These are phyloP conservation scores for Cercophora sp. DNA, from an alignment of 495 filamentous ascomycete species.

Conservation along the genomic window DNA sequence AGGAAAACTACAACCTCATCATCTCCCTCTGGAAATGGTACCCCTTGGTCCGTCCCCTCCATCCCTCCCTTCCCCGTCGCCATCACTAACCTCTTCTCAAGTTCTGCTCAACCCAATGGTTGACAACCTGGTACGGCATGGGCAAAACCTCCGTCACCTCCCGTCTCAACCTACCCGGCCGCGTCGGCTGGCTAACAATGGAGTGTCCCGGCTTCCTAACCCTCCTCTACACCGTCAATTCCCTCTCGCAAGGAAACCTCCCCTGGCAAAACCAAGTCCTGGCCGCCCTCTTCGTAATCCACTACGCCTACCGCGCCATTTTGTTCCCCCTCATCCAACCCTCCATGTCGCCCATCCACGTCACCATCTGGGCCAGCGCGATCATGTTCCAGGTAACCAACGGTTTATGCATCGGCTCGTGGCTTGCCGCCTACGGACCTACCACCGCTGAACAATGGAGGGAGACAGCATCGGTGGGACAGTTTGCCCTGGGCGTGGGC, in stretches of 20 bases:
- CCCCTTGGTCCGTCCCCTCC: slow-evolving; percentile 29
- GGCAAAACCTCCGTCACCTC: slow-evolving; percentile 81
- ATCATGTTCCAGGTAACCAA: slow-evolving; percentile 75
- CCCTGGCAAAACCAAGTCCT: slow-evolving; percentile 68
- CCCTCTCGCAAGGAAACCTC: slow-evolving; percentile 49
- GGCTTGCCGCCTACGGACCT: slow-evolving; percentile 74
- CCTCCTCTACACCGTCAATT: slow-evolving; percentile 71
- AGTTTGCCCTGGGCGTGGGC: slow-evolving; percentile 44
- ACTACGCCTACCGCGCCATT: slow-evolving; percentile 87
- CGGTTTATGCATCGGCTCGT: slow-evolving; percentile 68
- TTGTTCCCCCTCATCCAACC: slow-evolving; percentile 78
- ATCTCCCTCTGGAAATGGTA: slow-evolving; percentile 52
- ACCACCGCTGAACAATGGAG: slow-evolving; percentile 58
- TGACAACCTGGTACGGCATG: slow-evolving; percentile 61
- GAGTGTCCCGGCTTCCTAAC: slow-evolving; percentile 73
- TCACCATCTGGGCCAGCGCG: slow-evolving; percentile 56
- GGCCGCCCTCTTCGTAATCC: slow-evolving; percentile 63
- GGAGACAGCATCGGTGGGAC: slow-evolving; percentile 35
- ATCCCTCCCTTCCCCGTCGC: not conserved
- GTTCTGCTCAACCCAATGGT: slow-evolving; percentile 61
- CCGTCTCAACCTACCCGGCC: slow-evolving; percentile 81
- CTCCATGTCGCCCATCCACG: slow-evolving; percentile 84
- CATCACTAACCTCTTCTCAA: slow-evolving; percentile 20
- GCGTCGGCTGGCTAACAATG: slow-evolving; percentile 81
- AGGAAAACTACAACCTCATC: slow-evolving; percentile 46